These are phyloP conservation scores for Rhizodiscina lignyota DNA, from an alignment of 495 filamentous ascomycete genomes.

Conservation along the genomic window DNA sequence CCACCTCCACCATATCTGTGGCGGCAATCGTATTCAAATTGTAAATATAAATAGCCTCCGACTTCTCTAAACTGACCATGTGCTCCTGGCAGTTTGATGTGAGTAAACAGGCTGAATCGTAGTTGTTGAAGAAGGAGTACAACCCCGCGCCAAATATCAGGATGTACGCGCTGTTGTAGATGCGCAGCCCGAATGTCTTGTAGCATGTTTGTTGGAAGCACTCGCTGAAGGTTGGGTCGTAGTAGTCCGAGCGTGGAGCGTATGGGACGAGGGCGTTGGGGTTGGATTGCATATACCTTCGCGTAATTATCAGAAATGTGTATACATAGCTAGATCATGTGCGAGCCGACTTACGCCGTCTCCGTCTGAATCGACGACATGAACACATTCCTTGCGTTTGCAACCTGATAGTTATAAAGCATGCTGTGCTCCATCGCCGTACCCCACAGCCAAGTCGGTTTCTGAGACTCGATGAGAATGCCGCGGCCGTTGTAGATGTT, in stretches of 20 bases:
- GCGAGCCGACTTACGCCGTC: conserved; percentile 36
- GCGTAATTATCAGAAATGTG: too few species aligned
- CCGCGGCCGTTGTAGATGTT: conserved; percentile 87
- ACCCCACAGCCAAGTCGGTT: conserved; percentile 48
- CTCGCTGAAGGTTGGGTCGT: conserved; percentile 58
- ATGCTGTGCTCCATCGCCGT: conserved; percentile 78
- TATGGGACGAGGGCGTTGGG: conserved; percentile 56
- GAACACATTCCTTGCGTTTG: conserved; percentile 65
- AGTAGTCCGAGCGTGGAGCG: conserved; percentile 40
- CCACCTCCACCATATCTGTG: not conserved
- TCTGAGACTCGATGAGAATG: conserved; percentile 49
- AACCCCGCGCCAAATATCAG: conserved; percentile 20
- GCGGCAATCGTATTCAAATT: not conserved
- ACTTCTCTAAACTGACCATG: conserved; percentile 58
- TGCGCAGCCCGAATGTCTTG: conserved; percentile 74
- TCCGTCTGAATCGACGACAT: conserved; percentile 81
- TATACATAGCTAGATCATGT: not conserved
- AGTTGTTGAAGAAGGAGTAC: conserved; percentile 44
- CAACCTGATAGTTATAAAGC: conserved; percentile 80
- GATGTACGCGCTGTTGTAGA: conserved; percentile 22
- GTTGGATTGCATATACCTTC: conserved; percentile 60
- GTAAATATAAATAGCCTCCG: not conserved
- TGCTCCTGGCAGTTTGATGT: conserved; percentile 66
- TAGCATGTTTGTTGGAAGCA: conserved; percentile 44
- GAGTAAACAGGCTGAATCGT: conserved; percentile 51